phyloP scores from a whole-genome alignment of 2,329 filamentous ascomycete genomes.

The Hypoxylon sp. region DNA sequence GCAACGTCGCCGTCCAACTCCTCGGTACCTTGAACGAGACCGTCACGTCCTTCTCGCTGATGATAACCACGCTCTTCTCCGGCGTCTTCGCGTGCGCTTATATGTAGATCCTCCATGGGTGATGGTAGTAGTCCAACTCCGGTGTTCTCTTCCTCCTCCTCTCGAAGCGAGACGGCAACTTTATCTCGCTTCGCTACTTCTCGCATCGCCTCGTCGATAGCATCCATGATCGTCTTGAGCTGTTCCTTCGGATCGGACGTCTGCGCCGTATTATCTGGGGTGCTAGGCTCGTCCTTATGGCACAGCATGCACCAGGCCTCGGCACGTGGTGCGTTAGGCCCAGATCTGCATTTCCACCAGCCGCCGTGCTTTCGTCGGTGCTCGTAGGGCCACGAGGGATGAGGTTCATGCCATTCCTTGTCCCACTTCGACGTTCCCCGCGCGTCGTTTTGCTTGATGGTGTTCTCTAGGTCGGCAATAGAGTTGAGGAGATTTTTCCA shows the following conservation, averaged over 20 bases:
- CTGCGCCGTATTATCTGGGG: not conserved
- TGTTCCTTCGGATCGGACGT: constrained; percentile 1
- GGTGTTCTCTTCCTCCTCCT: not conserved
- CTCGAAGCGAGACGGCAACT: constrained; percentile 2
- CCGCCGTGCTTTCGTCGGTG: constrained; percentile 44
- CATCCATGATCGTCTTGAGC: constrained; percentile 35
- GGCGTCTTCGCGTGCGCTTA: not conserved
- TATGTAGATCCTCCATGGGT: not conserved
- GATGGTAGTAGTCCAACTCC: not conserved
- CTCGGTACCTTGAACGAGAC: constrained; percentile 14
- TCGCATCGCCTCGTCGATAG: constrained; percentile 42
- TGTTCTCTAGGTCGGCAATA: constrained; percentile 37
- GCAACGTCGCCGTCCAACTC: not conserved
- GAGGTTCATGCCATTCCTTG: constrained; percentile 48
- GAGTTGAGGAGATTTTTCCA: constrained; percentile 41
- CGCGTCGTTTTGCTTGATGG: constrained; percentile 21
- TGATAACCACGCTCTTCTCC: not conserved
- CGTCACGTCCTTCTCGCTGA: not conserved
- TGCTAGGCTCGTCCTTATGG: not conserved
- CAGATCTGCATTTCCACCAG: constrained; percentile 49
- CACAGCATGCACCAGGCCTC: constrained; percentile 35
- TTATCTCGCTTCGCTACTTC: constrained; percentile 43
- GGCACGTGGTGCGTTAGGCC: constrained; percentile 24
- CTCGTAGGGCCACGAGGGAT: constrained; percentile 43
- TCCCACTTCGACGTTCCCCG: constrained; percentile 40